These are phyloP conservation scores for Suhomyces bolitotheri DNA, from an alignment of 1,139 yeast genomes.

Conservation along the genomic window DNA sequence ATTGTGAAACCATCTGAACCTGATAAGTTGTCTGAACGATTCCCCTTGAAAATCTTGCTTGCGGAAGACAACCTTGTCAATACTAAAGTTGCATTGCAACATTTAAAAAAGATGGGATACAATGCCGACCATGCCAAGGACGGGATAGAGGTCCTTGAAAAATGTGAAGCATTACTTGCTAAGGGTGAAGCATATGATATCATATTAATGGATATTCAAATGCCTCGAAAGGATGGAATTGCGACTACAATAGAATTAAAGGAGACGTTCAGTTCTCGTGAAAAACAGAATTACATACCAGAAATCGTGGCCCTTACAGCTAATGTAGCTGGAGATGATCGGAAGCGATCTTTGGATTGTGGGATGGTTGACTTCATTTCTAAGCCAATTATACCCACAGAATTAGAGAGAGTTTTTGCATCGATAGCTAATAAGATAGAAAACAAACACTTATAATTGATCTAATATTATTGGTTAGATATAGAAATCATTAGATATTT, in stretches of 20 bases:
- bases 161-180: conserved; percentile 30
- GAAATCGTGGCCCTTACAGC: conserved; percentile 56
- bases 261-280: conserved; percentile 24
- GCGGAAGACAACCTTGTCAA: conserved; percentile 58
- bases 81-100: conserved; percentile 51
- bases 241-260: conserved; percentile 43
- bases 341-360: conserved; percentile 46
- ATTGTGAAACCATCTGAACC: neutral
- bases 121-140: conserved; percentile 57
- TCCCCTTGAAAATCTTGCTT: conserved; percentile 47
- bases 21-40: conserved; percentile 21
- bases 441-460: too few relatives aligned
- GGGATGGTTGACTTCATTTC: conserved; percentile 60
- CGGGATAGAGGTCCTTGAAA: conserved; percentile 51
- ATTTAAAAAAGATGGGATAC: conserved; percentile 54
- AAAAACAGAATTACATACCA: conserved; percentile 34
- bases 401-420: conserved; percentile 37
- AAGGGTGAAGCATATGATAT: conserved; percentile 46
- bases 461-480: too few relatives aligned
- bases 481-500: neutral
- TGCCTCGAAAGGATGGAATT: conserved; percentile 56
- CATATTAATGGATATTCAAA: conserved; percentile 56
- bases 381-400: conserved; percentile 55
- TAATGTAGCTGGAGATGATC: conserved; percentile 58
- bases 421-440: conserved; percentile 3